A percentile compares a stretch with the other conserved stretches of the same genome.
These are phyloP conservation scores for Umbilicus rupestris DNA, from an alignment of 164 flowering plant genomes.

Conservation along the genomic window DNA sequence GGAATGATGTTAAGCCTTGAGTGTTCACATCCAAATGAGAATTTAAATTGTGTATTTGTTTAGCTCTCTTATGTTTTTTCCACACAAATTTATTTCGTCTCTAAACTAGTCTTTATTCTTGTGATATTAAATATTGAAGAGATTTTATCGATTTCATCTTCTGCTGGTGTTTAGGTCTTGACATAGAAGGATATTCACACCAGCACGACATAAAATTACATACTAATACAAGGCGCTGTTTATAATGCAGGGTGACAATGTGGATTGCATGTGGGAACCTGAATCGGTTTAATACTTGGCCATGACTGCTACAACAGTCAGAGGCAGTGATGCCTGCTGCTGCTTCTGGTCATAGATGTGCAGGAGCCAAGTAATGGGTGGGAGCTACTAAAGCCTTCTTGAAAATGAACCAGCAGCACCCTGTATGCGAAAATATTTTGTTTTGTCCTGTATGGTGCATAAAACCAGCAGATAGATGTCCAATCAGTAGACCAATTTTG, in stretches of 20 bases:
- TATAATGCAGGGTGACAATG: neutral
- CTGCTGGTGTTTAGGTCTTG: neutral
- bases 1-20: neutral
- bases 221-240: neutral
- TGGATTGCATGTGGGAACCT: neutral
- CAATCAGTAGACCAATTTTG: too few species aligned
- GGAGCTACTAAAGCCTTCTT: neutral
- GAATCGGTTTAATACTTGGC: neutral
- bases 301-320: neutral
- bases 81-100: neutral
- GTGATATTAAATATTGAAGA: too few species aligned
- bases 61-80: neutral
- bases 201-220: too few species aligned
- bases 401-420: neutral
- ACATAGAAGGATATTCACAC: neutral
- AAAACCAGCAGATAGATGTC: neutral
- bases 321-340: neutral
- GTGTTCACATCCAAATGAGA: too few species aligned
- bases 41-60: neutral
- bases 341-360: neutral
- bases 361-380: neutral
- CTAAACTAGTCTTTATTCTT: too few species aligned
- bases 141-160: neutral
- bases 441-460: neutral
- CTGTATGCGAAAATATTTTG: neutral